Base-by-base conservation (phyloP, 345 rosid species). In the Salix exigua region DNA sequence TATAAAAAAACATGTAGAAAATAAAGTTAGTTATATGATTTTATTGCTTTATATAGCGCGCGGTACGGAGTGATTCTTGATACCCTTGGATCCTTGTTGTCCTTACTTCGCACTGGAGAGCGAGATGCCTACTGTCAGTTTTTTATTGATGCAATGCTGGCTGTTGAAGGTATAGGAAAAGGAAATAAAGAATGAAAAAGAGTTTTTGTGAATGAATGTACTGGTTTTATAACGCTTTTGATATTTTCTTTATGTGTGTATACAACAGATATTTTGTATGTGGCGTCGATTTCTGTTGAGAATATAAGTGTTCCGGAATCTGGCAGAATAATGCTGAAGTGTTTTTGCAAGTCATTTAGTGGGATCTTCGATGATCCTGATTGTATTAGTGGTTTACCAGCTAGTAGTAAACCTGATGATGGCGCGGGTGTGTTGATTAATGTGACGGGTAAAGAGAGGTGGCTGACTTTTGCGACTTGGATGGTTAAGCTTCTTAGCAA, bases 401-500 rank as follows among this genome's bases (percentile, higher is more conserved):
- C 74, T 30, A 79, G 82, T 81, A 88, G 75, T 83, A 91, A 88
- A 86, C 87, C 92, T 17, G 71, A 64, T 74, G 89, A 87, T 83
- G 93, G 91, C 68, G 73, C 75, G 83, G 96, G 99, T 77, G 82
- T 96, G 72, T 77, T 88, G 82, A 71, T 96, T 75, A 87, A 91
- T 82, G 77, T 93, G 66, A 80, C 73, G 67, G 91, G 91, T 30
- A 79, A 77, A 81, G 73, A 72, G 70, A 86, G 97, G 84, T 96
- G 96, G 99, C 91, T 83, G 75, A 88, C 90, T 74, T 89, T 93
- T 85, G 91, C 94, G 18, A 85, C 91, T 58, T 89, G 97, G 94
- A 84, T 86, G 28, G 79, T 96, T 75, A 93, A 87, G 82, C 88
- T 96, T 85, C 86, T 96, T 81, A 89, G 83, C 78, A 93, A 88